Percentiles rank a stretch among this genome's conserved stretches.
Evolutionary conservation across 2,329 filamentous ascomycete genomes (phyloP).

Genomic region (Setomelanomma holmii): DNA sequence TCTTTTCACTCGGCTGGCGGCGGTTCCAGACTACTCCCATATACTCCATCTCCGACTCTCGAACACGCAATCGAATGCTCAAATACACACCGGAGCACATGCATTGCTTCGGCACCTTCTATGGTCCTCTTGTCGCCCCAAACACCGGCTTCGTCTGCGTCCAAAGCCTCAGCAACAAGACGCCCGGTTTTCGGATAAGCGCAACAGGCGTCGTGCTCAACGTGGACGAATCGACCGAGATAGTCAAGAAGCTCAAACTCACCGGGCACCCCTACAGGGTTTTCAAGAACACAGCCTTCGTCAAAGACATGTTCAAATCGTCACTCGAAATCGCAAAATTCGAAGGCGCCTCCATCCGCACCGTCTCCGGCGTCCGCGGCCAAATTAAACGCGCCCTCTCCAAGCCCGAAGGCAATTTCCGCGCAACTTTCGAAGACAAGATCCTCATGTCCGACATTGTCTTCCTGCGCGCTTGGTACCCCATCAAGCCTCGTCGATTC

Average conservation of each 20-base stretch:
- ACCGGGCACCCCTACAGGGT: constrained; percentile 95
- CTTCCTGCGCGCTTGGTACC: constrained; percentile 96
- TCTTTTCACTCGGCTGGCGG: constrained; percentile 96
- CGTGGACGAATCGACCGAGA: constrained; percentile 94
- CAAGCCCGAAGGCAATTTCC: constrained; percentile 94
- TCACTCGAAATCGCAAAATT: constrained; percentile 97
- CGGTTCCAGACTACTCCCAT: constrained; percentile 91
- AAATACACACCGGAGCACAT: constrained; percentile 99
- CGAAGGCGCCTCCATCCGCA: constrained; percentile 93
- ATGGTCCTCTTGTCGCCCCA: constrained; percentile 91
- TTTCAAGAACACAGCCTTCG: constrained; percentile 98
- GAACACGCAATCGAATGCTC: constrained; percentile 94
- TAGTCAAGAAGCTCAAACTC: constrained; percentile 99
- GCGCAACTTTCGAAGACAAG: constrained; percentile 98
- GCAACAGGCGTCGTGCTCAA: constrained; percentile 92
- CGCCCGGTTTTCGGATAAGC: constrained; percentile 89
- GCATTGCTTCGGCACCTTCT: constrained; percentile 97
- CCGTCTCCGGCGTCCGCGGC: constrained; percentile 91
- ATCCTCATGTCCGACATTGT: constrained; percentile 96
- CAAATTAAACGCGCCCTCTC: constrained; percentile 96
- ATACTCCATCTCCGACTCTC: constrained; percentile 93
- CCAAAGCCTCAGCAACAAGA: constrained; percentile 83
- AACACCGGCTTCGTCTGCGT: constrained; percentile 96
- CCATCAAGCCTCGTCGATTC: constrained; percentile 92
- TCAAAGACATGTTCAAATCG: constrained; percentile 97